These are phyloP conservation scores for Tolypocladium amazonense DNA, from an alignment of 2,329 filamentous ascomycete species.

Conservation along the genomic window DNA sequence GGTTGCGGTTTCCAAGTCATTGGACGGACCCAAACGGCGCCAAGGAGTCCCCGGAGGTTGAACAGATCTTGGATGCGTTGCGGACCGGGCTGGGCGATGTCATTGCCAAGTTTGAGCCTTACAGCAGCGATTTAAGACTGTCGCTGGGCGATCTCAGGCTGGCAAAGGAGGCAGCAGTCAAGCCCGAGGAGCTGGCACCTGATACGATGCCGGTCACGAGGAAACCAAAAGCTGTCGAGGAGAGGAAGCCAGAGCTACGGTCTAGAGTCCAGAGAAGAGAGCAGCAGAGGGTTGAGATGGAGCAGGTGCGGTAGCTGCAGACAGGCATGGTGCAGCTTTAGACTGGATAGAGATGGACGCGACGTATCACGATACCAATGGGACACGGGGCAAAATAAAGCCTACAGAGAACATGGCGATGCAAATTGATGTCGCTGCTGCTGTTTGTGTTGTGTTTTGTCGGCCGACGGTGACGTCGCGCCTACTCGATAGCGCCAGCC, in stretches of 20 bases:
- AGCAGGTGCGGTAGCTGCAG: constrained; percentile 11
- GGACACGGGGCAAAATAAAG: not conserved
- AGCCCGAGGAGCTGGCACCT: constrained; percentile 6
- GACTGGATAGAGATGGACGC: not conserved
- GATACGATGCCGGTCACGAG: constrained; percentile 17
- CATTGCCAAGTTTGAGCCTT: constrained; percentile 62
- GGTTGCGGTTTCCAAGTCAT: constrained; percentile 48
- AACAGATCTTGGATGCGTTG: constrained; percentile 55
- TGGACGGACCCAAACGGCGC: constrained; percentile 66
- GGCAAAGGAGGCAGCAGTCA: constrained; percentile 54
- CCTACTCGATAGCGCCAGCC: not conserved
- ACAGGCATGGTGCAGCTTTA: not conserved
- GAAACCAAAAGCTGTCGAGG: constrained; percentile 14
- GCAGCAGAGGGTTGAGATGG: constrained; percentile 15
- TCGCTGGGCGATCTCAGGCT: constrained; percentile 60
- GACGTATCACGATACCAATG: not conserved
- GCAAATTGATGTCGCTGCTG: not conserved
- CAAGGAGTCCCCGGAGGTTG: constrained; percentile 54
- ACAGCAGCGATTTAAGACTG: constrained; percentile 59
- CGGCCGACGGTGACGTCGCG: not conserved
- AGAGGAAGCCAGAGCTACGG: constrained; percentile 9
- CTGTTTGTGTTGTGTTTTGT: not conserved
- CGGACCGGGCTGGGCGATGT: constrained; percentile 55
- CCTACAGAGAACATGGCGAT: not conserved
- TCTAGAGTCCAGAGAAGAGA: constrained; percentile 8